Evolutionary conservation across 2,329 filamentous ascomycete genomes (phyloP).

Genomic region (Sphaerulina musiva): DNA sequence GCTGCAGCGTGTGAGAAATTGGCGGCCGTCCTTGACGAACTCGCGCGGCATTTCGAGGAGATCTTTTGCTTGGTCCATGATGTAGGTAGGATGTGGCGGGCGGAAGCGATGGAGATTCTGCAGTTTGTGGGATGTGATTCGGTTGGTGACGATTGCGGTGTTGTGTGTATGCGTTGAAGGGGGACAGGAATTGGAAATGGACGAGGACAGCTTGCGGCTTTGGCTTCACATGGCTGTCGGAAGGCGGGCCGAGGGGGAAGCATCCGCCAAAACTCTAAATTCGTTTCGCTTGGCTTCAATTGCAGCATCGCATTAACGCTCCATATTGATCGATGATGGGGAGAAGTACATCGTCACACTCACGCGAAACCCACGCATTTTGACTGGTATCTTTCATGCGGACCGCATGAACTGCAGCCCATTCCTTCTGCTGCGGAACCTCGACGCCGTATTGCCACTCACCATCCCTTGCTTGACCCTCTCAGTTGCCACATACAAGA

Average conservation of each 20-base stretch:
- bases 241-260: neutral
- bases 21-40: constrained; percentile 51
- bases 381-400: no score
- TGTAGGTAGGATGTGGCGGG: neutral
- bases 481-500: no score
- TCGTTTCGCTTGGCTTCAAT: no score
- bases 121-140: neutral
- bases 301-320: no score
- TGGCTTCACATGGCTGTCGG: constrained; percentile 5
- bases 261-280: no score
- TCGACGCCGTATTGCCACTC: no score
- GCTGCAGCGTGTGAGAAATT: constrained; percentile 46
- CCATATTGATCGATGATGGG: no score
- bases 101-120: neutral
- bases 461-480: no score
- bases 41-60: constrained; percentile 62
- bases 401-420: no score
- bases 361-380: no score
- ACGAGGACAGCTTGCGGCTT: constrained; percentile 11
- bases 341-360: no score
- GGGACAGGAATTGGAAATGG: neutral
- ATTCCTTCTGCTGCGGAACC: no score
- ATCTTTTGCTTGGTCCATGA: constrained; percentile 59
- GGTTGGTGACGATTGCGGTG: constrained; percentile 1
- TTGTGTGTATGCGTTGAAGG: neutral